A percentile compares a stretch with the other conserved stretches of the same genome.
phyloP scores from a whole-genome alignment of 148 eudicot species.

The Limonium bicolor region DNA sequence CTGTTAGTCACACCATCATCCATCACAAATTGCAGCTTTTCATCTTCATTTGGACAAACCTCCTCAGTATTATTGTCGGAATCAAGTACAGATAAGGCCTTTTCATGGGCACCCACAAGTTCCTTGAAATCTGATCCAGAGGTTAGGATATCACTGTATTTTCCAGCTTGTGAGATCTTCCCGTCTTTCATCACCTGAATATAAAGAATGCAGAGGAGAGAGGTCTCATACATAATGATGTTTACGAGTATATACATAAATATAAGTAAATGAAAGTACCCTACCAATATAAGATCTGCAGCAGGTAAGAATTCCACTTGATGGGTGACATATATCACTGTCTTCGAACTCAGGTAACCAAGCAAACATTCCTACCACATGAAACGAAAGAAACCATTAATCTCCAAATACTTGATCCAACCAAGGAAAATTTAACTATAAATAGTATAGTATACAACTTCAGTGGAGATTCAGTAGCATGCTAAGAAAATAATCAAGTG shows the following conservation, averaged over 20 bases:
- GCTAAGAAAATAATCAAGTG: too few relatives aligned
- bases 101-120: slow-evolving; percentile 58
- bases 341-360: slow-evolving; percentile 37
- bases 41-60: background rate
- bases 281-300: slow-evolving; percentile 59
- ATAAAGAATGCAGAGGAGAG: too few relatives aligned
- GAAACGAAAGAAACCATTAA: background rate
- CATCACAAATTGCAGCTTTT: slow-evolving; percentile 4
- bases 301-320: slow-evolving; percentile 60
- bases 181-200: slow-evolving; percentile 79
- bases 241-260: too few relatives aligned
- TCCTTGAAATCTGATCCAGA: slow-evolving; percentile 50
- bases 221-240: too few relatives aligned
- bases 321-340: slow-evolving; percentile 53
- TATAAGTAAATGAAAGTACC: slow-evolving; percentile 1
- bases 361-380: slow-evolving; percentile 41
- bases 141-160: slow-evolving; percentile 36
- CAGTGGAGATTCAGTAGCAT: too few relatives aligned
- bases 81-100: slow-evolving; percentile 36
- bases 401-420: too few relatives aligned
- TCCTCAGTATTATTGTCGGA: slow-evolving; percentile 11
- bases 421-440: too few relatives aligned
- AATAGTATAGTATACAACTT: too few relatives aligned
- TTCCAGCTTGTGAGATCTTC: slow-evolving; percentile 47
- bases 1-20: too few relatives aligned